phyloP scores from a whole-genome alignment of 2,329 filamentous ascomycete genomes.

The Pseudocercospora macadamiae region DNA sequence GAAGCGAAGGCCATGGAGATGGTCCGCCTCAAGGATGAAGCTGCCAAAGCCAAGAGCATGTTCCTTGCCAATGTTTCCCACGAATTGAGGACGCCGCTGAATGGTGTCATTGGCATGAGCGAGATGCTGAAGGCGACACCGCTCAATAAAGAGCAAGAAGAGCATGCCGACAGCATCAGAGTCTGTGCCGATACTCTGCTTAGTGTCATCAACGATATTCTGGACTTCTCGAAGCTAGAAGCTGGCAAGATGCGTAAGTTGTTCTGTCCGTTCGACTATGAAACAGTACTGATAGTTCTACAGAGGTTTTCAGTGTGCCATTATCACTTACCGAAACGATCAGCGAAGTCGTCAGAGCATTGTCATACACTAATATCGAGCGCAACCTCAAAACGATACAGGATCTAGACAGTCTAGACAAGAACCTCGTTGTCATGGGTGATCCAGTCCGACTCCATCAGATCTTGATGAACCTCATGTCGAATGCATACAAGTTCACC shows the following conservation, averaged over 20 bases:
- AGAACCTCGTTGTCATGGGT: slow-evolving; percentile 56
- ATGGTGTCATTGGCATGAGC: slow-evolving; percentile 61
- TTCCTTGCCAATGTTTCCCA: slow-evolving; percentile 63
- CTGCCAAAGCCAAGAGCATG: slow-evolving; percentile 79
- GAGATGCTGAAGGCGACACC: slow-evolving; percentile 63
- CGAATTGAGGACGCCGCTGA: slow-evolving; percentile 62
- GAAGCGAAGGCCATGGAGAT: slow-evolving; percentile 77
- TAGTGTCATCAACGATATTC: slow-evolving; percentile 57
- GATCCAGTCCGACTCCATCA: slow-evolving; percentile 57
- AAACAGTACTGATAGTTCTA: background rate
- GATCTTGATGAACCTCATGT: slow-evolving; percentile 75
- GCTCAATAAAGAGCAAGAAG: slow-evolving; percentile 61
- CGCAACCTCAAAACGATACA: slow-evolving; percentile 63
- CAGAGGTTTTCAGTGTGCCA: slow-evolving; percentile 60
- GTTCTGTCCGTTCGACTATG: too few species aligned
- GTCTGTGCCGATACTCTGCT: slow-evolving; percentile 63
- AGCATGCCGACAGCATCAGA: slow-evolving; percentile 65
- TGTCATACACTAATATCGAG: slow-evolving; percentile 66
- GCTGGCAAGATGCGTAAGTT: slow-evolving; percentile 53
- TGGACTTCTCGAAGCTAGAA: slow-evolving; percentile 57
- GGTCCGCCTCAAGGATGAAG: slow-evolving; percentile 80
- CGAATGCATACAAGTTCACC: slow-evolving; percentile 94
- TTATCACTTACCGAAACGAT: slow-evolving; percentile 61
- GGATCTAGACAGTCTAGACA: slow-evolving; percentile 54
- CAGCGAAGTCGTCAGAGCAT: slow-evolving; percentile 64